Evolutionary conservation across 2,329 filamentous ascomycete species (phyloP), one percentile per base, ranked within the genome.

Genomic region (Polychaeton citri): DNA sequence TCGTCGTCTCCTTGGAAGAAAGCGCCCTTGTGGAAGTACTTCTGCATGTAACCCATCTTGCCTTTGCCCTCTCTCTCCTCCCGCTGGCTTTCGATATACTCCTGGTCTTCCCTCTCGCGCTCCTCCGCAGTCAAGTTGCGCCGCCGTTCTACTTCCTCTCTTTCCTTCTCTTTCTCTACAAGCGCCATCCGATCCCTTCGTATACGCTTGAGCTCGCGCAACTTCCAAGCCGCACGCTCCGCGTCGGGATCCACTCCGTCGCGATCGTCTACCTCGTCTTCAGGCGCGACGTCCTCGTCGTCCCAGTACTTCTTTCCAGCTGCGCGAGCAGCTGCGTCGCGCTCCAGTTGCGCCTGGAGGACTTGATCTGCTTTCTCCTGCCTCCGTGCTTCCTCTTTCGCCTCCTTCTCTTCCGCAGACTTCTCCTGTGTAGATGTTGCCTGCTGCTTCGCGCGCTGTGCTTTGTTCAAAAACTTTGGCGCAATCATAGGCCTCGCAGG

Each of bases 1-100:
- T 51, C 51, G 8, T 40, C 46, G 49, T 92, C 82, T 35, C 87
- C 84, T 46, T 81, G 81, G 66, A 84, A 96, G 65, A 96, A 98
- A 12, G 90, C 90, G 33, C 90, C 90, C 63, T 87, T 88, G 68
- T 98, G 90, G 60, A 84, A 87, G 64, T 96, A 98, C 55, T 87
- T 86, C 54, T 95, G 87, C 81, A 96, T 84, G 58, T 77, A 95
- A 2, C 73, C 73, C 69, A 90, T 84, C 61, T 88, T 81, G 36
- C 85, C 85, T 41, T 80, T 79, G 34, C 68, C 42, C 49, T 83
- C 82, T 17, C 67, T 65, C 43, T 93, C 86, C 43, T 81, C 81
- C 48, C 80, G 76, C 60, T 96, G 88, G 45, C 71, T 68, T 1
- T 78, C 77, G 13, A 96, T 64, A 57, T 76, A 83, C 34, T 72